Evolutionary conservation across 768 basidiomycete genomes (phyloP).

Genomic region (Mycena indigotica): DNA sequence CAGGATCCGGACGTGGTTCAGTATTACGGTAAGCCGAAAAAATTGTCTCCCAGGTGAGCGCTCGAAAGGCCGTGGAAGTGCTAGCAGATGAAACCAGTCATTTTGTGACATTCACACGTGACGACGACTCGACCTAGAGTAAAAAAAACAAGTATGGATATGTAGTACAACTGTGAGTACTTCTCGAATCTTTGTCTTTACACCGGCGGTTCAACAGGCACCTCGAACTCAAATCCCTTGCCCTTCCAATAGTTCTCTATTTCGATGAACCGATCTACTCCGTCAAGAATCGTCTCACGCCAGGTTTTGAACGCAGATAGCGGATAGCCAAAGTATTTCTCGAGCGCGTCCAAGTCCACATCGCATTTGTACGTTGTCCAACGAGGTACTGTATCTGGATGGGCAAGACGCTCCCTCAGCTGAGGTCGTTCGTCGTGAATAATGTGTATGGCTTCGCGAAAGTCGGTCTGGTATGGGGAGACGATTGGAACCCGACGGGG

Average conservation of each 20-base stretch:
- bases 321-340: slow-evolving; percentile 23
- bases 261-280: slow-evolving; percentile 16
- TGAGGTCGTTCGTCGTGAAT: slow-evolving; percentile 15
- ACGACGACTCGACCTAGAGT: too few relatives aligned
- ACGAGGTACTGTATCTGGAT: slow-evolving; percentile 9
- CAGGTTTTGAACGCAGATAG: slow-evolving; percentile 9
- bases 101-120: too few relatives aligned
- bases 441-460: slow-evolving; percentile 5
- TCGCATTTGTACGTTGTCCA: slow-evolving; percentile 20
- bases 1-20: too few relatives aligned
- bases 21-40: too few relatives aligned
- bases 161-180: too few relatives aligned
- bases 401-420: slow-evolving; percentile 14
- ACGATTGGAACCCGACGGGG: background rate
- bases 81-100: too few relatives aligned
- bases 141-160: too few relatives aligned
- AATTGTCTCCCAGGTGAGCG: too few relatives aligned
- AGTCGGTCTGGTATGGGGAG: slow-evolving; percentile 3
- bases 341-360: slow-evolving; percentile 20
- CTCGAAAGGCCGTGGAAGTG: too few relatives aligned
- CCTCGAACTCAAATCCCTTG: slow-evolving; percentile 17
- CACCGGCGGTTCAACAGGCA: slow-evolving; percentile 9
- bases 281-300: slow-evolving; percentile 21
- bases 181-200: too few relatives aligned
- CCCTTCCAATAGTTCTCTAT: slow-evolving; percentile 19